Base-by-base conservation (phyloP, 164 flowering plant species). In the Pachysandra terminalis region DNA sequence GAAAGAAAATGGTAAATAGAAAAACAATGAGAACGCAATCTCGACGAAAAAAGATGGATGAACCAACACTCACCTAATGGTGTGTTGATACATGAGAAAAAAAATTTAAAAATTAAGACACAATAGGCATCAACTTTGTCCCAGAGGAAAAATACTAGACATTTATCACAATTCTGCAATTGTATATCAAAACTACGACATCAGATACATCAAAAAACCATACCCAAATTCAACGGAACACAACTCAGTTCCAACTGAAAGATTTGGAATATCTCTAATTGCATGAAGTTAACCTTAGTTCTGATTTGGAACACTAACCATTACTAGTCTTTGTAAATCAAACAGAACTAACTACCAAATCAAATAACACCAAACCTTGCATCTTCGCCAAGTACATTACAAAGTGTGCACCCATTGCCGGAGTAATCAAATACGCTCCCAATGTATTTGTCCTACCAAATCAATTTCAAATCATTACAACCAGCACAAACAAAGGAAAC, bases 301-400 rank as follows among this genome's bases (percentile, higher is more conserved):
- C 15, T 1, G 17, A 10, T 10, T 45, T 10, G 17, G 10, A 10
- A 45, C 1, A 15, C 51, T 3, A 1, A 13, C 51, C 51, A 45
- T 12, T 45, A 15, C 51, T 13, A 45, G 51, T 45, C 51, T 13
- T 3, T 12, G 15, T 45, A 5, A 45, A 45, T 45, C 5, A n/a
- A 51, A 64, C 28, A 64, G 17, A 23, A 52, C 53, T 19, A 19
- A 23, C 52, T 45, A n/a, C 13, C 41, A 51, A 58, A 26, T 14
- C 24, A n/a, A 59, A n/a, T 22, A 9, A 15, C 37, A 72, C 19
- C 72, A 56, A 49, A 92, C 99, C 97, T 90, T 84, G 81, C 97
- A 95, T 86, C 77, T 89, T 90, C 41, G 93, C 96, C 64, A 95
- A 76, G 77, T 89, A 95, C 99, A 95, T 95, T 21, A 82, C 91